Percentiles rank a stretch among this genome's conserved stretches.
Conservation (phyloP, 495 filamentous ascomycete genomes). For the Bacidia rubella region DNA sequence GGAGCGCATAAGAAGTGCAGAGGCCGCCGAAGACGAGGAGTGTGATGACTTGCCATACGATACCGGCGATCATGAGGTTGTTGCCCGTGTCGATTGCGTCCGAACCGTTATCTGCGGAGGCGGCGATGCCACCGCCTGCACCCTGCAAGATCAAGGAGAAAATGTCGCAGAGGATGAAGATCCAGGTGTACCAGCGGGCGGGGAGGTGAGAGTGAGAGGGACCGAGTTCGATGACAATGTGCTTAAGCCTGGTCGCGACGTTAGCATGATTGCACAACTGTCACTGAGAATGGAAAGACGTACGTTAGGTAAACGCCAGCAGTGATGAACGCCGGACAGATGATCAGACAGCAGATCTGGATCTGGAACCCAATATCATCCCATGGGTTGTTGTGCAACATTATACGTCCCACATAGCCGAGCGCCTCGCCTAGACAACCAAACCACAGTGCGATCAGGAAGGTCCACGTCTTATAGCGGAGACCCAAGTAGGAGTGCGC, state of each 20-base stretch:
- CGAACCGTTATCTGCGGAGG: constrained; percentile 25
- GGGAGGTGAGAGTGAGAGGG: constrained; percentile 39
- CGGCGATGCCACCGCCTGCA: constrained; percentile 45
- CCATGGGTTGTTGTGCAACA: constrained; percentile 50
- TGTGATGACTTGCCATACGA: constrained; percentile 55
- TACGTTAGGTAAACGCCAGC: constrained; percentile 48
- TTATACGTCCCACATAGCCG: constrained; percentile 46
- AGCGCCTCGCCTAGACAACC: constrained; percentile 27
- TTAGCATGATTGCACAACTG: constrained; percentile 23
- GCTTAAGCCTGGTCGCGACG: constrained; percentile 26
- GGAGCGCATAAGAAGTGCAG: constrained; percentile 11
- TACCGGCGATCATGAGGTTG: constrained; percentile 57
- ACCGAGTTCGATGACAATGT: constrained; percentile 43
- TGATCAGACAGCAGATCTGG: constrained; percentile 53
- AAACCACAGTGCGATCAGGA: constrained; percentile 35
- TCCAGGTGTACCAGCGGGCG: constrained; percentile 48
- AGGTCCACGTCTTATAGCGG: constrained; percentile 49
- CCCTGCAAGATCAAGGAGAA: constrained; percentile 51
- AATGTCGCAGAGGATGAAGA: constrained; percentile 55
- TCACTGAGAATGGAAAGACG: neutral
- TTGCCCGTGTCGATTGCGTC: constrained; percentile 33
- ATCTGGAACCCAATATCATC: constrained; percentile 44
- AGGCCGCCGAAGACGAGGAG: constrained; percentile 38
- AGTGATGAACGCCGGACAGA: constrained; percentile 51
- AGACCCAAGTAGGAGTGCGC: constrained; percentile 34